These are phyloP conservation scores for Sugiyamaella mastotermitis DNA, from an alignment of 805 yeast genomes.

Conservation along the genomic window DNA sequence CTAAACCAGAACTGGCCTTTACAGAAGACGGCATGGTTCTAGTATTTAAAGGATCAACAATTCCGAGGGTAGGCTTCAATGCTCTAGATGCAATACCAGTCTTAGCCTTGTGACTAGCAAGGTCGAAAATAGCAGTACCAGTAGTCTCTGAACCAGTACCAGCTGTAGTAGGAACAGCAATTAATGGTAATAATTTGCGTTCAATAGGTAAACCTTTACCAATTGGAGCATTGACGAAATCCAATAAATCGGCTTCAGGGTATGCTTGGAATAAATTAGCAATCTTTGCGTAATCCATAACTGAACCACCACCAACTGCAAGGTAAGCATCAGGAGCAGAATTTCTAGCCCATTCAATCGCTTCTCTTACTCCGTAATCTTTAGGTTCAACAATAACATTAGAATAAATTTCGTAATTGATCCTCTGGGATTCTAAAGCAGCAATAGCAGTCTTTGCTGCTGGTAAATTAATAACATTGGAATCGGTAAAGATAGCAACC, in stretches of 20 bases:
- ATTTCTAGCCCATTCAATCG: conserved; percentile 33
- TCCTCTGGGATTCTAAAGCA: conserved; percentile 30
- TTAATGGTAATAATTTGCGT: conserved; percentile 32
- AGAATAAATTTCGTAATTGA: conserved; percentile 30
- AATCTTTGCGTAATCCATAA: conserved; percentile 42
- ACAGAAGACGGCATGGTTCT: conserved; percentile 37
- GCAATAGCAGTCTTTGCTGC: conserved; percentile 30
- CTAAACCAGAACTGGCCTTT: conserved; percentile 39
- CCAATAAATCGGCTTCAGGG: conserved; percentile 35
- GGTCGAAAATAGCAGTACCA: conserved; percentile 40
- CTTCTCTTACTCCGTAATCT: conserved; percentile 30
- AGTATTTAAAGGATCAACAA: conserved; percentile 39
- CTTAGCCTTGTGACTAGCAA: conserved; percentile 35
- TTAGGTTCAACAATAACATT: conserved; percentile 36
- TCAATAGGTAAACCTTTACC: conserved; percentile 34
- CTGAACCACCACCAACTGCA: conserved; percentile 44
- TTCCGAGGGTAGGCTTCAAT: conserved; percentile 37
- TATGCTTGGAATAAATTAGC: conserved; percentile 37
- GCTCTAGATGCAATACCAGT: conserved; percentile 41
- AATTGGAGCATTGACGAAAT: conserved; percentile 39
- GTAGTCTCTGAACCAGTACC: conserved; percentile 45
- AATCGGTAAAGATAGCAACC: conserved; percentile 35
- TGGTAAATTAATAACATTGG: conserved; percentile 23
- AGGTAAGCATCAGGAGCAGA: conserved; percentile 35
- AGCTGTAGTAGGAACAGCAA: conserved; percentile 42